Evolutionary conservation across 73 alveolate genomes (phyloP), one percentile per base, ranked within the genome.

Genomic region (Paramecium bursaria): DNA sequence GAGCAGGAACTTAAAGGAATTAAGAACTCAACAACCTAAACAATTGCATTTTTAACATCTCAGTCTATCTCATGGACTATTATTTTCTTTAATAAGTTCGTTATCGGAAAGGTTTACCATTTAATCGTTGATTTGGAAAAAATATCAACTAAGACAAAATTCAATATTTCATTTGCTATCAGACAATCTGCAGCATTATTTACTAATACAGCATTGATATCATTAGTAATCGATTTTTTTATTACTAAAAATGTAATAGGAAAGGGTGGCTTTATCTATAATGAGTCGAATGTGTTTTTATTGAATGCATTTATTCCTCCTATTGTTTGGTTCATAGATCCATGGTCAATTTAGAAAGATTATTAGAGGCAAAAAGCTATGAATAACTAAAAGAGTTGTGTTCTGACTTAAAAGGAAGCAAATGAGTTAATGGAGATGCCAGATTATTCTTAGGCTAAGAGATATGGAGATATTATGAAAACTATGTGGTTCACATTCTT

Each of bases 401-500:
- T 54, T 1, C 30, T 79, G 3, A 79, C 89, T 11, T 54, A 79
- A 26, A 9, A 31, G 25, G 80, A 79, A 54, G 89, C 89, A 2
- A 79, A 79, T 55, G 54, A 61, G 33, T n/a, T 79, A 15, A 79
- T 79, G 89, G 89, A 79, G 14, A 53, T 53, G 57, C 89, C 89
- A 33, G 76, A 73, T 73, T 79, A 79, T 23, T 53, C 89, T n/a
- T 39, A 50, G 11, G 89, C 85, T 39, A 79, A 79, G 25, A 52
- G 89, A 79, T 79, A 79, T 79, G 89, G 85, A 13, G 89, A 79
- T 19, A 79, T 79, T 21, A 79, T 79, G 89, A 79, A 79, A 42
- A 79, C 89, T 9, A 79, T 79, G 89, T 79, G 89, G 89, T 79
- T 79, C 44, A 79, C 89, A 7, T 79, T 79, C 51, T 79, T 79